Base-by-base conservation (phyloP, 2,329 filamentous ascomycete species). In the Aspergillus novoparasiticus region DNA sequence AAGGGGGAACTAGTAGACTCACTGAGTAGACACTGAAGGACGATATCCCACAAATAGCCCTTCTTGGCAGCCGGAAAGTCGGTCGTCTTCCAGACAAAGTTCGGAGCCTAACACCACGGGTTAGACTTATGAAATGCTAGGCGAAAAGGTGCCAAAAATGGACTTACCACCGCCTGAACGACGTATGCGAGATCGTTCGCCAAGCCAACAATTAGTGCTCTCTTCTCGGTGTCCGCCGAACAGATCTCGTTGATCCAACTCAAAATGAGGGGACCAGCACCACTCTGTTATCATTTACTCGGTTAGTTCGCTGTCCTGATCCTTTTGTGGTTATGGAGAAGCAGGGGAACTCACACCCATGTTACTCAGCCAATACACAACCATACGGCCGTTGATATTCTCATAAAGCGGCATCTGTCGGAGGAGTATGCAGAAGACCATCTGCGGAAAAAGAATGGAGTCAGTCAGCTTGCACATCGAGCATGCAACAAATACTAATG, bases 81-180 rank as follows among this genome's bases (percentile, higher is more conserved):
- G 0, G 75, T 76, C 0, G 78, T 80, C 58, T 80, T 79, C 79
- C 78, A 80, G 1, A 80, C 74, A 55, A 80, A 80, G 57, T 80
- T 80, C 0, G 78, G 78, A 1, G 71, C 70, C 69, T 71, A 34
- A 6, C 8, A 23, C 8, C 0, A 4, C 9, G 4, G 9, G 19
- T 53, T n/a, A 53, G 9, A 6, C n/a, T 6, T 34, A 16, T 28
- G 14, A 12, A 14, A 6, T 16, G 12, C n/a, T 9, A 16, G 19
- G 12, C n/a, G 19, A 21, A 4, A 19, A 9, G 4, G 10, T 9
- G 6, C 1, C 10, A 30, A 6, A 19, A 32, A 19, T 26, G 14
- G 4, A 65, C 69, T 59, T 62, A 71, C 69, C 16, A 80, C 68
- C 10, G 70, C 76, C 59, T 75, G 73, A 0, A 75, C 74, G 3